phyloP scores from a whole-genome alignment of 495 filamentous ascomycete species.

The Lasiosphaeria hispida region DNA sequence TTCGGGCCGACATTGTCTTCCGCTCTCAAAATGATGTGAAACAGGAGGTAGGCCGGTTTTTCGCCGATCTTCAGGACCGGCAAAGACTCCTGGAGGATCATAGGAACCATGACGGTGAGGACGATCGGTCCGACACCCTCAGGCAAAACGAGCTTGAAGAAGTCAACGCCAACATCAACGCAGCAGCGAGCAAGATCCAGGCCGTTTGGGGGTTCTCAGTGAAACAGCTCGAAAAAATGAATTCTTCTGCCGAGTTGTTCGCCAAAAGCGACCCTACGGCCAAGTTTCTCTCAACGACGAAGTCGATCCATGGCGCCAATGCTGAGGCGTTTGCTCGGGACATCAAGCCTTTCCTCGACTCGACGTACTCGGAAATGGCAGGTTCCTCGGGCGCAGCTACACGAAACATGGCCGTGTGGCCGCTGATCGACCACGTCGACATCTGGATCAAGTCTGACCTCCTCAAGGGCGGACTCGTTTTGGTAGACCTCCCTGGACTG shows the following conservation, averaged over 20 bases:
- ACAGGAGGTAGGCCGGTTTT: conserved; percentile 17
- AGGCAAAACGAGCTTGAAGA: neutral
- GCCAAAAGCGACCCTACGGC: conserved; percentile 9
- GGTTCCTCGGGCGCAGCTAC: neutral
- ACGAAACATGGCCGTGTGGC: conserved; percentile 20
- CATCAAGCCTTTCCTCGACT: conserved; percentile 22
- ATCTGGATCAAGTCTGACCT: conserved; percentile 21
- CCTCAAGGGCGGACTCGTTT: conserved; percentile 15
- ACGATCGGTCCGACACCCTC: neutral
- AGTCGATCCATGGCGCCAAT: neutral
- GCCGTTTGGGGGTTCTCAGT: conserved; percentile 4
- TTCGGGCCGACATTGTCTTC: conserved; percentile 21
- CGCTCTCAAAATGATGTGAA: conserved; percentile 9
- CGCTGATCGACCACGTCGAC: conserved; percentile 23
- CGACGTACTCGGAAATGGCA: neutral
- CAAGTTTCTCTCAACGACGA: neutral
- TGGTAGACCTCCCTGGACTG: conserved; percentile 27
- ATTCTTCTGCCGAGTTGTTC: conserved; percentile 17
- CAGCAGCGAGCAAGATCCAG: conserved; percentile 4
- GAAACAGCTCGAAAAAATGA: conserved; percentile 24
- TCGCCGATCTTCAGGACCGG: conserved; percentile 9
- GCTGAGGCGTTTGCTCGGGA: conserved; percentile 2
- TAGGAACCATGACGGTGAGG: neutral
- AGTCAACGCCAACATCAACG: neutral
- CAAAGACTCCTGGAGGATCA: neutral